Percentiles rank a stretch among this genome's conserved stretches.
These are phyloP conservation scores for Haematococcus lacustris DNA, from an alignment of 139 green algal genomes.

Conservation along the genomic window DNA sequence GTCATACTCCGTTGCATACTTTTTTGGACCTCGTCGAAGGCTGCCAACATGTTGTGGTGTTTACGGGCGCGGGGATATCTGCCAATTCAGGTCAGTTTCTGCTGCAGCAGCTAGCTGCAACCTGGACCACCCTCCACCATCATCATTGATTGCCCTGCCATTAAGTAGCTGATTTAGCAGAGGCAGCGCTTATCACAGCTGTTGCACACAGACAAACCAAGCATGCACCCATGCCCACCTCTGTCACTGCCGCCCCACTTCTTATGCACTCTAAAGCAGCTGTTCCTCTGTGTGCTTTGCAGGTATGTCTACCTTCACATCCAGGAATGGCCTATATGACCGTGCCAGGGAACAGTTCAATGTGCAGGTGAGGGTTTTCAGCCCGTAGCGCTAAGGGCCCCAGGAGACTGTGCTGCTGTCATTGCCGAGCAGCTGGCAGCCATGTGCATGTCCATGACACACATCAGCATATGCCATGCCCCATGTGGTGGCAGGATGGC, in stretches of 20 bases:
- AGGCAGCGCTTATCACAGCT: not conserved
- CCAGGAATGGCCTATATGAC: constrained; percentile 79
- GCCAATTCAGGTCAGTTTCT: constrained; percentile 54
- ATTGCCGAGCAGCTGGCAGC: not conserved
- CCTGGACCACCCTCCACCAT: not conserved
- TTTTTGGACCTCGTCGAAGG: not conserved
- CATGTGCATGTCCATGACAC: not conserved
- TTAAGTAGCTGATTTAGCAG: not conserved
- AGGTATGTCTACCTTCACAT: constrained; percentile 90
- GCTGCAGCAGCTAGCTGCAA: not conserved
- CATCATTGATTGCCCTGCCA: not conserved
- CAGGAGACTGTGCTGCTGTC: not conserved
- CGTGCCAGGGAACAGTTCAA: constrained; percentile 62
- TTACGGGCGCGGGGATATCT: constrained; percentile 77
- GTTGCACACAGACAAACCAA: not conserved
- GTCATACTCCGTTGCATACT: too few species aligned
- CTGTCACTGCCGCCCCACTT: not conserved
- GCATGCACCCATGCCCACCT: not conserved
- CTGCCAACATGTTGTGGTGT: constrained; percentile 61
- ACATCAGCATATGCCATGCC: not conserved
- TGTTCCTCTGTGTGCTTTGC: not conserved
- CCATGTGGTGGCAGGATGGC: constrained; percentile 43
- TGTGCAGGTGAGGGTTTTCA: constrained; percentile 23
- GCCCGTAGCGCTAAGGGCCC: too few species aligned
- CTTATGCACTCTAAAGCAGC: not conserved